Evolutionary conservation across 306 rosid species (phyloP).

Genomic region (Medicago lupulina): DNA sequence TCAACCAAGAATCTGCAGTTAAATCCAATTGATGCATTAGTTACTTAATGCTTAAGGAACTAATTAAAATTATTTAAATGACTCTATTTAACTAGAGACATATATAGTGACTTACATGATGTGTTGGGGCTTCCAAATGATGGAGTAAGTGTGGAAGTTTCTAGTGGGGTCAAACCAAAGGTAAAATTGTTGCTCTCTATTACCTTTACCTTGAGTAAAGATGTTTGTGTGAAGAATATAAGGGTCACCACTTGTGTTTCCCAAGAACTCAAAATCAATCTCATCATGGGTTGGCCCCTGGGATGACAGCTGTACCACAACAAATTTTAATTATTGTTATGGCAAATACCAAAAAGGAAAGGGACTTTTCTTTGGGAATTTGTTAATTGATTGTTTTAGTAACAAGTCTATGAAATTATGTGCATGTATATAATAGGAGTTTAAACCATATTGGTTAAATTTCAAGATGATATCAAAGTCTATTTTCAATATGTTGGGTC

Average conservation of each 20-base stretch:
- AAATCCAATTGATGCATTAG: neutral
- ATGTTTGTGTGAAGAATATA: slow-evolving; percentile 57
- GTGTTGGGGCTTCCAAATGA: slow-evolving; percentile 56
- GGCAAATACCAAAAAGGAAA: neutral
- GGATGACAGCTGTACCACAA: slow-evolving; percentile 67
- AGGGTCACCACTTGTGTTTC: slow-evolving; percentile 58
- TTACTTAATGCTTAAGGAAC: neutral
- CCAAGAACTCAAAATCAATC: slow-evolving; percentile 62
- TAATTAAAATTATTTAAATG: too few species aligned
- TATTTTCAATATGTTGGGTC: too few species aligned
- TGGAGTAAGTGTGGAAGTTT: slow-evolving; percentile 60
- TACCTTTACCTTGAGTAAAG: slow-evolving; percentile 60
- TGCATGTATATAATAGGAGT: neutral
- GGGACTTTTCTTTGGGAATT: neutral
- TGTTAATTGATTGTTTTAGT: neutral
- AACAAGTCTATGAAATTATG: neutral
- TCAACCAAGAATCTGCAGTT: slow-evolving; percentile 61
- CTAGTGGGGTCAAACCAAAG: slow-evolving; percentile 67
- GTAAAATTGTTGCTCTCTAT: slow-evolving; percentile 57
- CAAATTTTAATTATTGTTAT: neutral
- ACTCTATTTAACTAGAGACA: too few species aligned
- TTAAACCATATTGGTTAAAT: neutral
- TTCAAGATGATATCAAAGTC: too few species aligned
- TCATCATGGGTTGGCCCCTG: slow-evolving; percentile 59
- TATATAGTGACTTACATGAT: slow-evolving; percentile 47